Base-by-base conservation (phyloP, 345 rosid genomes). In the Carallia brachiata region DNA sequence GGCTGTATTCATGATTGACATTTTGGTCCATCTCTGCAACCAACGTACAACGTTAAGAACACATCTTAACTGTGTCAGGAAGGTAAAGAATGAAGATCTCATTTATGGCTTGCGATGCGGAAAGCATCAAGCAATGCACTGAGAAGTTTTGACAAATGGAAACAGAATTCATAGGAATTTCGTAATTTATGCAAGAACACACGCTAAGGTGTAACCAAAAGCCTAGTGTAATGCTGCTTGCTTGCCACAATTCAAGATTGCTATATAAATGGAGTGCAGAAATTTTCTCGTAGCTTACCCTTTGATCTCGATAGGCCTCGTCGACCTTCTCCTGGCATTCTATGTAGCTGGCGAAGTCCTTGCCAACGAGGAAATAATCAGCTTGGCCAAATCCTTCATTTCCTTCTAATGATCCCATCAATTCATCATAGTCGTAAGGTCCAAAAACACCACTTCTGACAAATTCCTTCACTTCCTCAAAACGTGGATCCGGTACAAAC, bases 351-450 rank as follows among this genome's bases (percentile, higher is more conserved):
- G 97, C 88, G 77, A 91, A 91, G 84, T 91, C 97, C 79, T 86
- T 86, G 73, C 92, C 97, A 40, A 91, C 92, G 0, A 91, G 94
- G 83, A 91, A 91, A 77, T 89, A 91, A 75, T 91, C 97, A 5
- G 89, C 94, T 37, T 76, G 78, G 34, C 94, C 97, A 66, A 81
- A 91, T 31, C 97, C 97, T 83, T 89, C 87, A 8, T 86, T 86
- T 72, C 97, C 97, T 84, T 91, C 97, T 31, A 91, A 70, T 17
- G 97, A 86, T 70, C 88, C 94, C 16, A 91, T 70, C 62, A 91
- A 75, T 75, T 87, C 94, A 68, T 86, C 85, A 52, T 87, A 88
- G 72, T 57, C 78, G 79, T 69, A 80, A 15, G 86, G 59, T 59
- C 97, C 94, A 61, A 91, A 89, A 40, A 83, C 83, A 68, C 94